Evolutionary conservation across 2,329 filamentous ascomycete species (phyloP), one percentile per base, ranked within the genome.

Genomic region (Simplicillium sp.): DNA sequence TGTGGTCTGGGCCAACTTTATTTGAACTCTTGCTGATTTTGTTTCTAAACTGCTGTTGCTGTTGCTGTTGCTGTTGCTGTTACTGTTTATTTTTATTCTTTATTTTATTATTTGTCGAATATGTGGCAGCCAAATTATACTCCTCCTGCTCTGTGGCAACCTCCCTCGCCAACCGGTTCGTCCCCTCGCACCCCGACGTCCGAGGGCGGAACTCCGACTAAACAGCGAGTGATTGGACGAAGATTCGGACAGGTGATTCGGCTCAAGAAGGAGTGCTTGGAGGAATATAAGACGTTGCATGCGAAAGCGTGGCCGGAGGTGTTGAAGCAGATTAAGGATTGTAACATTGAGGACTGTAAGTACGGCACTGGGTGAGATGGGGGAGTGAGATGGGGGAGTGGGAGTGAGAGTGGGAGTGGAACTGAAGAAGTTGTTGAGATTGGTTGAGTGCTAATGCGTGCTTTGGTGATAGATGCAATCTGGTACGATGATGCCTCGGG

Each of bases 291-390:
- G 58, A 71, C 80, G 51, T 80, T 77, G 46, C 85, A 89, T 55
- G 78, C 77, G 7, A 71, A 70, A 4, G 82, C 87, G 1, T 90
- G 84, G 85, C 84, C 84, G 6, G 82, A 84, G 50, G 84, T 92
- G 1, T 62, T 86, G 29, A 71, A 77, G 57, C 82, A 87, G 62
- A 88, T 90, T 54, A 78, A 80, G 55, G 75, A 80, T 33, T 85
- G 80, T 57, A 83, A 84, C 49, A 85, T 90, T 44, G 64, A 70
- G 45, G 84, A 90, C 54, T 90, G 78, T 82, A 61, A 46, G 70
- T 60, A 37, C 31, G 13, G 12, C 31, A 9, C 29, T n/a, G n/a
- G n/a, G n/a, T n/a, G n/a, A n/a, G n/a, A n/a, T n/a, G n/a, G n/a
- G n/a, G n/a, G n/a, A n/a, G n/a, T n/a, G n/a, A n/a, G n/a, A n/a